Evolutionary conservation across 208 protist species (phyloP), one percentile per base, ranked within the genome.

Genomic region (Leishmania major): DNA sequence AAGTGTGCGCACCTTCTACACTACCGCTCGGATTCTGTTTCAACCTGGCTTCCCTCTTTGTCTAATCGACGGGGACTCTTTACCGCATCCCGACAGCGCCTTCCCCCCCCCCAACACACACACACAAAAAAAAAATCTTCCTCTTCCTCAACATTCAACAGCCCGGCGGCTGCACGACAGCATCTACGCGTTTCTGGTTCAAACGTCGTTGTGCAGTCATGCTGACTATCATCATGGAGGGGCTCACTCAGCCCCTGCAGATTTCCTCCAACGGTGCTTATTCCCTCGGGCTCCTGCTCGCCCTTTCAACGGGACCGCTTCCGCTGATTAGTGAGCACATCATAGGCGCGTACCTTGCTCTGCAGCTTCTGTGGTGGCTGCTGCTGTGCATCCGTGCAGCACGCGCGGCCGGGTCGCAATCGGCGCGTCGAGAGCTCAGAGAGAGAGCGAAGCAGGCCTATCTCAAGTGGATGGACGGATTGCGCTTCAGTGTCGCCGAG

Each of bases 361-460:
- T 85, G 11, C 82, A 85, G 7, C 62, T 78, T 3, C 0, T 69
- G 6, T 82, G 82, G 77, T 79, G 77, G 13, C 31, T 81, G 62
- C 64, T 85, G 64, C 62, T 85, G 77, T 64, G 72, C 71, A 28
- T 81, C 6, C 76, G 71, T 17, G 25, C 82, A 6, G 51, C 69
- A 49, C 82, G 82, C 40, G 60, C 70, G n/a, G 71, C 76, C 28
- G 82, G 76, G 8, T 81, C 82, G 37, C 71, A 79, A 77, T 85
- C 82, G 15, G 45, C 10, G 2, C 71, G 77, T 35, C 77, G 77
- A 31, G 1, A 25, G 25, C 51, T 81, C 22, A 70, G 81, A 40
- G 77, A 31, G 7, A 47, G 53, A 22, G 60, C 60, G 3, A 51
- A 37, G 10, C 31, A 57, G 1, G 82, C 82, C 37, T 19, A 37